Evolutionary conservation across 805 yeast genomes (phyloP).

Genomic region (Metschnikowia gelsemii): DNA sequence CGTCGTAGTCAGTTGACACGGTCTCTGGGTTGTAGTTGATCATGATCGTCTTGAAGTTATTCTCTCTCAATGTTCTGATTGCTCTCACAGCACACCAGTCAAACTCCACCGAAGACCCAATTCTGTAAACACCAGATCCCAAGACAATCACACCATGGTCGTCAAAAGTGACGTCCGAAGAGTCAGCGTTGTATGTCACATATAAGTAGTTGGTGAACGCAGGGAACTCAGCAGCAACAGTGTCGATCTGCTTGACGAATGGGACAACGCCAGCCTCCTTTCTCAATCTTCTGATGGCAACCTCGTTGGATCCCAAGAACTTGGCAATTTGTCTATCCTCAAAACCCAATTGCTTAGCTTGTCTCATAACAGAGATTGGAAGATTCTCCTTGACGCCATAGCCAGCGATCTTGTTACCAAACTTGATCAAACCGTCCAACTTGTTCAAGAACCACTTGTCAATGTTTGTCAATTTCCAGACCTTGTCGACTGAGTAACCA

Average conservation of each 20-base stretch:
- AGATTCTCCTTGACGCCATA: slow-evolving; percentile 59
- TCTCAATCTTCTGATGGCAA: slow-evolving; percentile 86
- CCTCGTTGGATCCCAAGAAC: slow-evolving; percentile 84
- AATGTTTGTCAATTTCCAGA: slow-evolving; percentile 86
- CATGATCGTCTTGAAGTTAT: slow-evolving; percentile 90
- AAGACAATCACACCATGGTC: slow-evolving; percentile 94
- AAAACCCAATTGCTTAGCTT: slow-evolving; percentile 95
- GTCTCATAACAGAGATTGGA: slow-evolving; percentile 62
- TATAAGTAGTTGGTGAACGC: slow-evolving; percentile 93
- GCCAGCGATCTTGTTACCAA: slow-evolving; percentile 60
- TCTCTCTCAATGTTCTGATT: slow-evolving; percentile 85
- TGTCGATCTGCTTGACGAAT: slow-evolving; percentile 94
- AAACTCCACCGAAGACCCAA: slow-evolving; percentile 97
- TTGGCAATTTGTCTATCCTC: slow-evolving; percentile 96
- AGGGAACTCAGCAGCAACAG: slow-evolving; percentile 99
- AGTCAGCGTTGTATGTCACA: slow-evolving; percentile 89
- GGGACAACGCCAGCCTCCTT: slow-evolving; percentile 85
- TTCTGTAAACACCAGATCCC: slow-evolving; percentile 98
- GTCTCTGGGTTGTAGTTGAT: slow-evolving; percentile 98
- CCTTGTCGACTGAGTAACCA: slow-evolving; percentile 89
- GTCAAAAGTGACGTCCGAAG: slow-evolving; percentile 82
- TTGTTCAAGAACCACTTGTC: slow-evolving; percentile 97
- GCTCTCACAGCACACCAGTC: slow-evolving; percentile 99
- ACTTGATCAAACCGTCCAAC: slow-evolving; percentile 69
- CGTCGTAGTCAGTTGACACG: slow-evolving; percentile 98